Base-by-base conservation (phyloP, 2,329 filamentous ascomycete genomes). In the Xylariomycetidae sp. region DNA sequence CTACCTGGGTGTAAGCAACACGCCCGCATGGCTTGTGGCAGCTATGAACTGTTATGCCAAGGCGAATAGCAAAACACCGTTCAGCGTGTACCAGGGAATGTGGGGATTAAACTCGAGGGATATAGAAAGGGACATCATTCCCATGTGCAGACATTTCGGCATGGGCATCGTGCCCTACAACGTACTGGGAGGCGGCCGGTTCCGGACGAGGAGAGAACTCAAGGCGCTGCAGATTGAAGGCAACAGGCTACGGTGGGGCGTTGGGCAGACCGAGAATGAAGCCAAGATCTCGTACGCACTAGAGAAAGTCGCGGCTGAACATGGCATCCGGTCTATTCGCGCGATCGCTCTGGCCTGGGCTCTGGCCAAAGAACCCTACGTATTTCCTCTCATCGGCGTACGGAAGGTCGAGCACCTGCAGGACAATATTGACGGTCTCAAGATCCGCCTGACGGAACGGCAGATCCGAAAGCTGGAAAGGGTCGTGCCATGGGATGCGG, bases 121-220 rank as follows among this genome's bases (percentile, higher is more conserved):
- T 37, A 45, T 64, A 16, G 62, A 67, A 41, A 56, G 62, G 13
- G 62, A 66, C 4, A 62, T 66, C 27, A 45, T 69, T 9, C 65
- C 66, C 4, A 65, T 68, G 62, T 53, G 53, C 5, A 53, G 58
- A 12, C 48, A 56, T 16, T 61, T 60, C 19, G 62, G 62, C 35
- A 66, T 68, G 78, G 79, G 62, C 15, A 43, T 80, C 4, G 59
- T 66, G 0, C 77, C 79, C 0, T 84, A 74, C 74, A 76, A 72
- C 32, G 71, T 66, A 3, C 51, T 78, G 3, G 72, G 72, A 16
- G 63, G 53, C 58, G 71, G 72, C 30, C 57, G 58, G 31, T 66
- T 72, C 49, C 59, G 69, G 45, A 56, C 59, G 12, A 48, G 51
- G 34, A 56, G 56, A 34, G 49, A 52, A 33, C 18, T 63, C 28